These are phyloP conservation scores for Fraxinus sp. DNA, from an alignment of 305 asterid species.

Conservation along the genomic window DNA sequence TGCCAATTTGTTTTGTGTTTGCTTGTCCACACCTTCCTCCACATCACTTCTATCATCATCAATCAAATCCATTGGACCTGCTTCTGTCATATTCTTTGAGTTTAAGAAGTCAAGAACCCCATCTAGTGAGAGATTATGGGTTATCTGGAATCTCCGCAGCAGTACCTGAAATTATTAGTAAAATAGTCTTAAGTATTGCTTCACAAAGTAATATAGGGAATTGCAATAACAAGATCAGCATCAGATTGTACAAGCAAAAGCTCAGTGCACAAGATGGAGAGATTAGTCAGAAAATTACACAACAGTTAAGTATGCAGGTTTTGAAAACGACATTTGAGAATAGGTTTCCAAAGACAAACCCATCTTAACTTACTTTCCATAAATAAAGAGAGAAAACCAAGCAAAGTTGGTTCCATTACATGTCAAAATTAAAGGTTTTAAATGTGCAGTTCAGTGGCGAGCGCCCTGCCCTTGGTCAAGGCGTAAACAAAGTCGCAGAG, in stretches of 20 bases:
- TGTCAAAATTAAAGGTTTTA: background rate
- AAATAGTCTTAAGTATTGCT: conserved; percentile 6
- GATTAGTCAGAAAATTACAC: background rate
- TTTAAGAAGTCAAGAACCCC: conserved; percentile 93
- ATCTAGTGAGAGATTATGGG: conserved; percentile 78
- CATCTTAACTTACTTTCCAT: background rate
- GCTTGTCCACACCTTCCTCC: conserved; percentile 92
- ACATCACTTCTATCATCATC: conserved; percentile 79
- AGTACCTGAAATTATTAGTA: conserved; percentile 58
- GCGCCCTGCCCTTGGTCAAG: background rate
- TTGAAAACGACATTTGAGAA: background rate
- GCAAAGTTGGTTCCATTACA: background rate
- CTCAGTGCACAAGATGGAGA: background rate
- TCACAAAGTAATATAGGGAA: conserved; percentile 7
- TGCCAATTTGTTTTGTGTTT: conserved; percentile 55
- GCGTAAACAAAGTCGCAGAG: background rate
- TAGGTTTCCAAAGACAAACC: background rate
- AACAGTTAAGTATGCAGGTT: background rate
- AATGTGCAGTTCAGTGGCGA: background rate
- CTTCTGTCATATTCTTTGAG: conserved; percentile 95
- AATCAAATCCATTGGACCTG: conserved; percentile 86
- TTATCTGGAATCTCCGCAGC: conserved; percentile 81
- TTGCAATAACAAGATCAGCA: background rate
- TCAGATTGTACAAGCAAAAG: background rate
- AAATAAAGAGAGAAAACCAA: background rate